phyloP scores from a whole-genome alignment of 2,329 filamentous ascomycete genomes.

The Scolecobasidium constrictum region DNA sequence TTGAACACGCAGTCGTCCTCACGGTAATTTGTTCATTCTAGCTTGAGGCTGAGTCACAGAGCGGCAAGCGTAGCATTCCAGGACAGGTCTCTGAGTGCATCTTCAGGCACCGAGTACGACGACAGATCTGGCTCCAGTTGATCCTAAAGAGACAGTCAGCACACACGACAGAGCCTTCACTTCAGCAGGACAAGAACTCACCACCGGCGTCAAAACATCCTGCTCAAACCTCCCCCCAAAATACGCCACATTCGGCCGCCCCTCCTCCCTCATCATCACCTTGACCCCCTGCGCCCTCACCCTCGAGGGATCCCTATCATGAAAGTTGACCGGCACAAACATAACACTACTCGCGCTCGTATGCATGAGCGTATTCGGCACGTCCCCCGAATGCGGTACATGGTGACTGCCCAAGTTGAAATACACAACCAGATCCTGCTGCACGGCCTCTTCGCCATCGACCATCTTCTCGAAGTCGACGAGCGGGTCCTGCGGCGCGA shows the following conservation, averaged over 20 bases:
- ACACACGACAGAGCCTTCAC: not conserved
- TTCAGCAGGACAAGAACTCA: not conserved
- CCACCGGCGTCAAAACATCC: not conserved
- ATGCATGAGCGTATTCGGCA: constrained; percentile 22
- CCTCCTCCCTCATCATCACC: constrained; percentile 14
- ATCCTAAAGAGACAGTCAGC: constrained; percentile 2
- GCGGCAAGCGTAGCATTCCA: constrained; percentile 7
- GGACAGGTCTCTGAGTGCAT: not conserved
- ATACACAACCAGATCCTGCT: constrained; percentile 41
- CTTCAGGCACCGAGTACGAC: constrained; percentile 5
- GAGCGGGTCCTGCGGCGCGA: constrained; percentile 28
- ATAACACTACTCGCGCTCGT: constrained; percentile 18
- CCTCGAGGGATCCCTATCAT: constrained; percentile 18
- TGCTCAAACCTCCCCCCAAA: constrained; percentile 6
- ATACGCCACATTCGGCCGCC: constrained; percentile 5
- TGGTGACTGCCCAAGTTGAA: constrained; percentile 49
- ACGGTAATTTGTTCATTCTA: too few species aligned
- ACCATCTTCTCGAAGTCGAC: constrained; percentile 35
- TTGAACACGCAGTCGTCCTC: too few species aligned
- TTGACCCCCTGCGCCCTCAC: constrained; percentile 19
- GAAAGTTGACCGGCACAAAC: constrained; percentile 22
- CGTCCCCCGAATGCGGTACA: constrained; percentile 41
- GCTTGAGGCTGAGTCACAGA: too few species aligned
- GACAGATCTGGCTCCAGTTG: constrained; percentile 3
- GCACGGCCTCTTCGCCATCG: constrained; percentile 29